Base-by-base conservation (phyloP, 1,284 basidiomycete species). In the Ustilago xerochloae region DNA sequence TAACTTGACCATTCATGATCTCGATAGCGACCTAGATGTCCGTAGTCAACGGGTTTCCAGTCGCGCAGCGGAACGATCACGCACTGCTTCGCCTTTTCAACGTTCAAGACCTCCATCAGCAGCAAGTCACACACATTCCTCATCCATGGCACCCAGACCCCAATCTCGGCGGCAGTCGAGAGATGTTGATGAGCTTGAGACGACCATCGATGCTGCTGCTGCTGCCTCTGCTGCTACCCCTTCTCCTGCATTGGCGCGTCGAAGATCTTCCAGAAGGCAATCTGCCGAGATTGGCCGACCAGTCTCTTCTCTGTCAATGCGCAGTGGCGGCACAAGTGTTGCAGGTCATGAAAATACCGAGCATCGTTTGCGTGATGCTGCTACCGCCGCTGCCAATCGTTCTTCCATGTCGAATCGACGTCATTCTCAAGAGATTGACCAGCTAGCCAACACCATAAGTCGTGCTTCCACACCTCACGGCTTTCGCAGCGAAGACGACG, bases 381-480 rank as follows among this genome's bases (percentile, higher is more conserved):
- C 69, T 13, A 52, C 63, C 18, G 69, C 69, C 0, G 69, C 63
- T n/a, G 69, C 69, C 16, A 41, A 28, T 16, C 55, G 69, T 4
- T 56, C 55, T 8, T 66, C 69, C 24, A 39, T 57, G 22, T 56
- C 60, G 20, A 29, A 26, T 7, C 59, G 56, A 20, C 53, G 69
- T 20, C 69, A 56, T 32, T 72, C 69, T 22, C 46, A 48, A 18
- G 60, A 72, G 29, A 59, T 66, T 3, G 63, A 72, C 10, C 59
- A 66, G 47, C 55, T 72, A n/a, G 38, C 60, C 6, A 50, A 47
- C 28, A 57, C 47, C 18, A 39, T 72, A 39, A 62, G 56, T 38
- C 69, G 69, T 16, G 46, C 59, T 22, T 66, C 69, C 1, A 66
- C 69, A 10, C 59, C 63, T 7, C 69, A 59, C n/a, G 69, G 59